phyloP scores from a whole-genome alignment of 805 yeast species.

The Nakazawaea pomicola region DNA sequence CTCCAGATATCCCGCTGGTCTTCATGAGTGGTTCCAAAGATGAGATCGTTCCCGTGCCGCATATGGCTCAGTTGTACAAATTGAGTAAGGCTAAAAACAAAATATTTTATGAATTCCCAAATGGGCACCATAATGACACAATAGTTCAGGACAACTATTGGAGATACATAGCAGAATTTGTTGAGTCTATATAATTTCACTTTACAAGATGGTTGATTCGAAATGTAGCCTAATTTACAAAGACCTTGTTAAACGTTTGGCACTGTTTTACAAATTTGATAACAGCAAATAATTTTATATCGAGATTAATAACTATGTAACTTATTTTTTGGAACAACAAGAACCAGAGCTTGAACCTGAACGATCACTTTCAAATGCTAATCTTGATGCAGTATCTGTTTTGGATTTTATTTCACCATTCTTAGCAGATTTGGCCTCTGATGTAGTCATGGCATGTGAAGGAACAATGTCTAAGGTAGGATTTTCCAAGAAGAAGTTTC shows the following conservation, averaged over 20 bases:
- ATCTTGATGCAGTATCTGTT: slow-evolving; percentile 44
- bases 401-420: slow-evolving; percentile 35
- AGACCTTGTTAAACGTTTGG: too few species aligned
- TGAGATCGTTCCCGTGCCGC: slow-evolving; percentile 88
- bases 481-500: slow-evolving; percentile 73
- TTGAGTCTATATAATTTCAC: slow-evolving; percentile 27
- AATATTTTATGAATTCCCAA: slow-evolving; percentile 45
- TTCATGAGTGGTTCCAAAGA: slow-evolving; percentile 72
- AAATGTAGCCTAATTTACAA: too few species aligned
- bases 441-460: slow-evolving; percentile 46
- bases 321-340: slow-evolving; percentile 19
- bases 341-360: slow-evolving; percentile 33
- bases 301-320: background rate
- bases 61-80: slow-evolving; percentile 59
- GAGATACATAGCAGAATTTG: slow-evolving; percentile 57
- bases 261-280: too few species aligned
- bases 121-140: slow-evolving; percentile 81
- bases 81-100: slow-evolving; percentile 49
- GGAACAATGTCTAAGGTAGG: slow-evolving; percentile 76
- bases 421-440: slow-evolving; percentile 34
- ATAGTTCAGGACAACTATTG: slow-evolving; percentile 73
- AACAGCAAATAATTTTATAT: too few species aligned
- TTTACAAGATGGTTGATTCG: too few species aligned
- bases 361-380: slow-evolving; percentile 46
- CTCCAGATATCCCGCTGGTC: slow-evolving; percentile 55